Base-by-base conservation (phyloP, 306 rosid genomes). In the Gleditsia sinensis region DNA sequence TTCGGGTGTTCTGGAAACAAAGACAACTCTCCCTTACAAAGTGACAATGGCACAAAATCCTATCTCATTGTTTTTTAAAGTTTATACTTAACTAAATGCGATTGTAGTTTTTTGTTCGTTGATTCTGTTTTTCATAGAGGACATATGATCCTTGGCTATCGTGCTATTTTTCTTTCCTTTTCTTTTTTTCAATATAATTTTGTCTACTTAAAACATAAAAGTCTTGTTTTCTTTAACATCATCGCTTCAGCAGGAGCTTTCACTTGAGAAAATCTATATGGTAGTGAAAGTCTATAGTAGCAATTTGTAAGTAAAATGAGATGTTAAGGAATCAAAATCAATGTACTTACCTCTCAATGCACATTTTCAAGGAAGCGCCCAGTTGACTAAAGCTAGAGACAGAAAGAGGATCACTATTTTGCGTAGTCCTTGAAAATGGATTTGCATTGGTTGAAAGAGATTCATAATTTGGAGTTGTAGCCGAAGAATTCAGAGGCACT, bases 361-460 rank as follows among this genome's bases (percentile, higher is more conserved):
- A 90, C 46, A 12, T 6, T 70, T 81, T 94, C 61, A 81, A 78
- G 61, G 94, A 81, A 67, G 93, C 54, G 55, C 94, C 88, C 30
- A 89, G 75, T 81, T 94, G 96, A 73, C 91, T 86, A 81, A 94
- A 94, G 80, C 96, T 94, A 16, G 98, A 88, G 78, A 91, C 88
- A 24, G 90, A 82, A 42, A 89, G 79, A 78, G 93, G 91, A 73
- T 61, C 80, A 53, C 57, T 81, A 77, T 61, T 86, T 82, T 85
- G 89, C 23, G 87, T 56, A 75, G 76, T 74, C 71, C 19, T 72
- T 43, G 78, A 39, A 53, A 88, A 82, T 32, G 84, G 78, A 85
- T 80, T 88, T 61, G 83, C 71, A 74, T 76, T 72, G 81, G 82
- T 58, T 72, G 79, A 86, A 53, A 75, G 49, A 50, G 79, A 74